Evolutionary conservation across 345 rosid genomes (phyloP), one percentile per base, ranked within the genome.

Genomic region (Salix exigua): DNA sequence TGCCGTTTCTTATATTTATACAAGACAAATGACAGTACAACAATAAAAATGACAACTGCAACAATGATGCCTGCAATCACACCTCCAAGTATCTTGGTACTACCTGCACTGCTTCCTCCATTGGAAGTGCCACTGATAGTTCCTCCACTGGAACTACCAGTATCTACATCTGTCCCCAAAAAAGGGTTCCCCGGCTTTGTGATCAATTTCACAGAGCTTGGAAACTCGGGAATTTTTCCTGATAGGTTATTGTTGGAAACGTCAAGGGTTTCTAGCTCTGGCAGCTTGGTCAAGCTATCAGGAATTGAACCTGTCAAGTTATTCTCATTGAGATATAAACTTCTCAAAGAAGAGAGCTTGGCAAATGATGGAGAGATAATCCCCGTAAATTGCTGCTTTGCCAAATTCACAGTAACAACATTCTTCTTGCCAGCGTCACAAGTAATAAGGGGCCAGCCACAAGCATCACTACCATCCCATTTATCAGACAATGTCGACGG

Each of bases 391-490:
- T 73, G 77, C 75, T 84, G 89, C 63, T 86, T 93, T 2, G 61
- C 84, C n/a, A 93, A 88, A 71, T 79, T 92, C 40, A 96, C 73
- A 1, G 81, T 70, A 35, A 73, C 78, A 60, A 93, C 86, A 48
- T 69, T 86, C 72, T 60, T 78, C 64, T 64, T 75, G 28, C 63
- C 71, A 1, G 85, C 40, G 79, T 89, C 91, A 51, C 99, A 96
- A 4, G 82, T 71, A n/a, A 93, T 86, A 71, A 80, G 89, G 21
- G 85, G 44, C 94, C 95, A 95, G 21, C 75, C 71, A 26, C 98
- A 91, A 70, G 94, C 85, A 75, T 90, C 72, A 66, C 92, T 87
- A 58, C 93, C 98, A 3, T 46, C 17, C 98, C 97, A 94, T n/a
- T 86, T 79, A 61, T 91, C 91, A 14, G 94, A 85, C 66, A 95